phyloP scores from a whole-genome alignment of 768 basidiomycete species.

The Cystobasidium onofrii region DNA sequence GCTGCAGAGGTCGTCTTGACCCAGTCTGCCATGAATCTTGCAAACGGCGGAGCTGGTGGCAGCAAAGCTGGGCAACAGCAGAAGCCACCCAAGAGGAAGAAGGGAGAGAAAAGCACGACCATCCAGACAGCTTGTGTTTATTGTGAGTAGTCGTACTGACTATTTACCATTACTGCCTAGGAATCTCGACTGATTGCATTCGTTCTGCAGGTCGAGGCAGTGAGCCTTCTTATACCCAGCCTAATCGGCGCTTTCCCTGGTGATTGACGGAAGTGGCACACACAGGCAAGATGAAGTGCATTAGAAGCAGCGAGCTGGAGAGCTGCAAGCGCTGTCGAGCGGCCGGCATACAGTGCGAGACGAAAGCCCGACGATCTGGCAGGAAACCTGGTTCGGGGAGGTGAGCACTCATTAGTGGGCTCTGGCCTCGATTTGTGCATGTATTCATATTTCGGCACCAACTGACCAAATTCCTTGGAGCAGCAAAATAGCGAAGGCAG shows the following conservation, averaged over 20 bases:
- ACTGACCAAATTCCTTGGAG: background rate
- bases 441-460: too few relatives aligned
- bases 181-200: background rate
- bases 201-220: background rate
- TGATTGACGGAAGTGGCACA: background rate
- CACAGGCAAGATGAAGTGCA: slow-evolving; percentile 9
- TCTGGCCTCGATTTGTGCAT: too few relatives aligned
- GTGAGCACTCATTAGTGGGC: background rate
- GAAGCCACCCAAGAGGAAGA: background rate
- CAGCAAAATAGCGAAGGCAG: background rate
- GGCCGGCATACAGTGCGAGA: background rate
- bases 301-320: background rate
- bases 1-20: background rate
- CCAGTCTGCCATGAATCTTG: background rate
- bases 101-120: background rate
- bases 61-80: background rate
- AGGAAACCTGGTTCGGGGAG: background rate
- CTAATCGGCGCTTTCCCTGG: background rate
- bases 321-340: background rate
- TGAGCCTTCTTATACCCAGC: background rate
- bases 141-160: background rate
- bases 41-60: background rate
- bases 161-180: background rate
- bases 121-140: slow-evolving; percentile 6
- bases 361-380: background rate